Conservation (phyloP, 2,329 filamentous ascomycete species). For the Pseudocercospora pini-densiflorae region DNA sequence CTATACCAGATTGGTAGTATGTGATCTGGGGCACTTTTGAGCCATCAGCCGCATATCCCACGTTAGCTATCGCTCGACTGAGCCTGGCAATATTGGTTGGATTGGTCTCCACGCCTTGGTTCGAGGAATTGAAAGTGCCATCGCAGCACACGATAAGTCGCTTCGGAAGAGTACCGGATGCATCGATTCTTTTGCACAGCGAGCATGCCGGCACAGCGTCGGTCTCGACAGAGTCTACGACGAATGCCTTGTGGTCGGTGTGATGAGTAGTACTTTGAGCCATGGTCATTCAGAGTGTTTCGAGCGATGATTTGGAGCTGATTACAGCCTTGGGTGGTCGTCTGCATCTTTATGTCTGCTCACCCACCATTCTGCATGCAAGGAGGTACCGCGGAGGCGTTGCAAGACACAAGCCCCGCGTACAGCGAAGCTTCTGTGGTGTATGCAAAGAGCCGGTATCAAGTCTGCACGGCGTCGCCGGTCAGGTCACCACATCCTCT, state of each 20-base stretch:
- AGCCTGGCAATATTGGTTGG: conserved; percentile 36
- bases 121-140: conserved; percentile 30
- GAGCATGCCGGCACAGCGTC: conserved; percentile 7
- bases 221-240: conserved; percentile 8
- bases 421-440: not conserved
- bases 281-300: not conserved
- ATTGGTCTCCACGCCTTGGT: conserved; percentile 29
- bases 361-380: not conserved
- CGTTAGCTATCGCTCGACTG: conserved; percentile 33
- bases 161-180: conserved; percentile 25
- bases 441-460: not conserved
- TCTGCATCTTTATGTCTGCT: not conserved
- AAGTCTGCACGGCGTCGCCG: conserved; percentile 3
- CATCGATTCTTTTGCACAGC: conserved; percentile 15
- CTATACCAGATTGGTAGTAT: conserved; percentile 38
- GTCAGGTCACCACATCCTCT: not conserved
- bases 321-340: not conserved
- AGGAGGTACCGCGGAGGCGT: not conserved
- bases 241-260: conserved; percentile 5
- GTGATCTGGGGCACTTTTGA: conserved; percentile 34
- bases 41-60: conserved; percentile 27
- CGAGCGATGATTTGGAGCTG: not conserved
- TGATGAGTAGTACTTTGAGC: not conserved
- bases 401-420: not conserved
- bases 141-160: conserved; percentile 34